These are phyloP conservation scores for Solanum pennellii DNA, from an alignment of 257 asterid genomes.

Conservation along the genomic window DNA sequence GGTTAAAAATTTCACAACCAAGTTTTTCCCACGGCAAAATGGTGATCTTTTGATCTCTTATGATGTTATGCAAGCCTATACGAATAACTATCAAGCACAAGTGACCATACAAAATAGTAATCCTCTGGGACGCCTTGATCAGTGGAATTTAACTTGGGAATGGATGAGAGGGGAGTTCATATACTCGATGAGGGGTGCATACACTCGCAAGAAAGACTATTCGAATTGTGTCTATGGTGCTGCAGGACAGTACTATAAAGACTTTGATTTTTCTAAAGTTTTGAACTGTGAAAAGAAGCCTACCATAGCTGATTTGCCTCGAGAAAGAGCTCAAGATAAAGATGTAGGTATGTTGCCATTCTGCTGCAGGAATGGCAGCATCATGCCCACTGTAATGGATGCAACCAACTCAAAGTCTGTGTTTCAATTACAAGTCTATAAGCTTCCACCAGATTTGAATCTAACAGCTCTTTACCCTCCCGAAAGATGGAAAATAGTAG, in stretches of 20 bases:
- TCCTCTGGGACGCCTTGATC: conserved; percentile 86
- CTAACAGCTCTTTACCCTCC: conserved; percentile 71
- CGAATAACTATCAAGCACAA: conserved; percentile 63
- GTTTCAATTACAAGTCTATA: conserved; percentile 72
- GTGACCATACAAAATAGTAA: conserved; percentile 76
- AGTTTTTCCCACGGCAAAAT: conserved; percentile 36
- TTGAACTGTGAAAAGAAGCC: conserved; percentile 68
- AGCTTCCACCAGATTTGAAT: conserved; percentile 80
- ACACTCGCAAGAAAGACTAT: conserved; percentile 54
- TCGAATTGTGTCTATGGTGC: conserved; percentile 75
- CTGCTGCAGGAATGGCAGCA: conserved; percentile 67
- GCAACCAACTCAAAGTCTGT: conserved; percentile 50
- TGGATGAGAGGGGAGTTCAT: conserved; percentile 93
- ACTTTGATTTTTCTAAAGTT: conserved; percentile 58
- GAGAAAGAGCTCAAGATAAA: conserved; percentile 43
- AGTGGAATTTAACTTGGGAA: conserved; percentile 91
- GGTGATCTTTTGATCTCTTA: conserved; percentile 77
- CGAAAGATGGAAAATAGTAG: conserved; percentile 63
- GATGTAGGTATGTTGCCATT: conserved; percentile 65
- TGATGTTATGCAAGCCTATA: conserved; percentile 57
- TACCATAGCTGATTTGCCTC: conserved; percentile 54
- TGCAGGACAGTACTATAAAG: conserved; percentile 57
- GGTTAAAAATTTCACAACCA: conserved; percentile 23
- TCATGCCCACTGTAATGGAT: conserved; percentile 68
- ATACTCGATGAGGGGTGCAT: conserved; percentile 71